Conservation (phyloP, 768 basidiomycete genomes). For the Psilocybe azurescens region DNA sequence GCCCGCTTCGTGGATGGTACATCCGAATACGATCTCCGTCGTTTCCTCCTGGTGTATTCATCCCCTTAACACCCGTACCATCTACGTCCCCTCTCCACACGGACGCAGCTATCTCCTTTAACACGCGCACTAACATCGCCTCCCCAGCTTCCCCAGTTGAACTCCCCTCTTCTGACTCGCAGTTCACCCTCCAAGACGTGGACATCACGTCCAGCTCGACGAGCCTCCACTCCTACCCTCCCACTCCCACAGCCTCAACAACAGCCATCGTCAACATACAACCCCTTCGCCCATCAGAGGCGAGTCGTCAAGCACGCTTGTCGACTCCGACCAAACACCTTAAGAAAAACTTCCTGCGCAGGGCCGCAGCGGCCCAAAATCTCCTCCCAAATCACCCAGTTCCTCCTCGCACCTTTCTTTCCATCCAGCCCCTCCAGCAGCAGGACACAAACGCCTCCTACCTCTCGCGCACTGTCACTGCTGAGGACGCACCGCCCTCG, state of each 20-base stretch:
- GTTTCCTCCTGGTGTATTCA: conserved; percentile 68
- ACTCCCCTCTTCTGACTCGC: conserved; percentile 9
- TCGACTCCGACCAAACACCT: conserved; percentile 4
- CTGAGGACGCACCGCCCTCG: conserved; percentile 55
- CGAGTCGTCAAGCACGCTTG: conserved; percentile 1
- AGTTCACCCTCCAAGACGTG: conserved; percentile 24
- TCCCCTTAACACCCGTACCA: conserved; percentile 57
- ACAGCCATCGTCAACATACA: conserved; percentile 33
- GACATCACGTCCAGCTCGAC: conserved; percentile 43
- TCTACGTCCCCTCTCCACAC: conserved; percentile 50
- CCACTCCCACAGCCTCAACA: conserved; percentile 55
- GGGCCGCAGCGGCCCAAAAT: conserved; percentile 7
- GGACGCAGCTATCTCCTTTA: conserved; percentile 58
- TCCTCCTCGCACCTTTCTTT: conserved; percentile 56
- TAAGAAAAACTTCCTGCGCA: conserved; percentile 32
- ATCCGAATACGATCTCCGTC: conserved; percentile 74
- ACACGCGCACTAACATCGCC: conserved; percentile 52
- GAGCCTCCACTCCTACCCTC: conserved; percentile 62
- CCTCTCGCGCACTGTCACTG: conserved; percentile 51
- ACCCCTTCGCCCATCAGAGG: conserved; percentile 29
- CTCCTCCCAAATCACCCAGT: conserved; percentile 50
- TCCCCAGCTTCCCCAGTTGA: conserved; percentile 4
- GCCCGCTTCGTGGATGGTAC: conserved; percentile 86
- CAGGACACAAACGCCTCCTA: conserved; percentile 40
- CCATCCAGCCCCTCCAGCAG: conserved; percentile 40